Evolutionary conservation across 805 yeast genomes (phyloP), one percentile per base, ranked within the genome.

Genomic region (Komagataella kurtzmanii): DNA sequence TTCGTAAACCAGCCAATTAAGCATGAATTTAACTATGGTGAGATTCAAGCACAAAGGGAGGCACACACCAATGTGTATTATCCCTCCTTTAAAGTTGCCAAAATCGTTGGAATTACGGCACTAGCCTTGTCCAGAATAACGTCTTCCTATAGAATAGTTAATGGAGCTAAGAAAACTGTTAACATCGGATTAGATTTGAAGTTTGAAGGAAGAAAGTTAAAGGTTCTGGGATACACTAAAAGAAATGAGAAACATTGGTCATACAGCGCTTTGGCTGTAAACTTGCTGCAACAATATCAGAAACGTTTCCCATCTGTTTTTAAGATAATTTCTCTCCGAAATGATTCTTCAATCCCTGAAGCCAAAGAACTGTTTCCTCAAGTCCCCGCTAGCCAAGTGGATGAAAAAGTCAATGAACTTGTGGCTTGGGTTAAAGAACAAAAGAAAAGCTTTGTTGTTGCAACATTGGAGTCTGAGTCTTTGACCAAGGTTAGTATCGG

Each of bases 121-220:
- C 68, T 84, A 44, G 78, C 87, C 55, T 72, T 93, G 54, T 82
- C 95, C 2, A 83, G 78, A 61, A 75, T 93, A 47, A 85, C 97
- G 0, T 83, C 97, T 7, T 77, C 80, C 6, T 85, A 71, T 58
- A 66, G 83, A 70, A 72, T 90, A 30, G 80, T 76, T 54, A 73
- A 73, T 18, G 43, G 46, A 24, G 68, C 70, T 40, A 76, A 76
- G 19, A 77, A 70, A 56, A 75, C 76, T 56, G 60, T 74, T 7
- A 85, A 90, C 61, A 71, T 93, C 59, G 98, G 98, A 18, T 71
- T 93, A 56, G 86, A 84, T 53, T 72, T 93, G 64, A 90, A 90
- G 67, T 85, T 83, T 65, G 96, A 90, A 57, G 78, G 79, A 19
- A 78, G 79, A 54, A 79, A 88, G 58, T 76, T 79, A 59, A 91